These are phyloP conservation scores for Talaromyces sp. DNA, from an alignment of 2,329 filamentous ascomycete species.

Conservation along the genomic window DNA sequence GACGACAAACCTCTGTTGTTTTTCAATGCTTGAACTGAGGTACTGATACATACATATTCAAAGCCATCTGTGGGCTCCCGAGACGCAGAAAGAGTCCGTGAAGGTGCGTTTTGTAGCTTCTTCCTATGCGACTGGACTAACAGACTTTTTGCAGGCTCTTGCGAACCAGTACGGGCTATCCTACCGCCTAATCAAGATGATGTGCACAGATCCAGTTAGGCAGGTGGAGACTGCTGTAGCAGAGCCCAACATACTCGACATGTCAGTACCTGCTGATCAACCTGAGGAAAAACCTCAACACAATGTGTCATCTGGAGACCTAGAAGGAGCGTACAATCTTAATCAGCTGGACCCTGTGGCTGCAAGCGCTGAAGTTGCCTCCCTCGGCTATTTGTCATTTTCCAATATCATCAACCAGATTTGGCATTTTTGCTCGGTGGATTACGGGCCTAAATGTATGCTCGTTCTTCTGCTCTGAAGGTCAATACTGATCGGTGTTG, in stretches of 20 bases:
- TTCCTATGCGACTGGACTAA: background rate
- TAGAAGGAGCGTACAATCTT: conserved; percentile 31
- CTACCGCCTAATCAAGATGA: conserved; percentile 60
- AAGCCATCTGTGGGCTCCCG: conserved; percentile 68
- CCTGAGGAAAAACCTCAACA: background rate
- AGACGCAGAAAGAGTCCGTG: conserved; percentile 56
- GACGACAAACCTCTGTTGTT: background rate
- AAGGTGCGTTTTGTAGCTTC: conserved; percentile 30
- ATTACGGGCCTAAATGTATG: conserved; percentile 63
- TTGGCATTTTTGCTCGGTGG: conserved; percentile 72
- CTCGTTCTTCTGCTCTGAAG: background rate
- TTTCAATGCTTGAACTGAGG: conserved; percentile 10
- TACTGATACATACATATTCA: conserved; percentile 17
- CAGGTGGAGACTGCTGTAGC: conserved; percentile 18
- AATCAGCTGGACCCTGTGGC: conserved; percentile 25
- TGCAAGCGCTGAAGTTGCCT: conserved; percentile 24
- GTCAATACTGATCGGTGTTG: conserved; percentile 11
- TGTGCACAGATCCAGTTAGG: conserved; percentile 54
- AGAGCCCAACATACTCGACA: conserved; percentile 19
- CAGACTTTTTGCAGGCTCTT: conserved; percentile 43
- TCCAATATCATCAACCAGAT: conserved; percentile 63
- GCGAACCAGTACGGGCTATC: conserved; percentile 66
- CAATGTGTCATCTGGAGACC: conserved; percentile 25
- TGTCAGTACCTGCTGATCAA: background rate
- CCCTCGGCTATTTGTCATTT: conserved; percentile 44